Base-by-base conservation (phyloP, 805 yeast genomes). In the Tetrapisispora pingtungensis region DNA sequence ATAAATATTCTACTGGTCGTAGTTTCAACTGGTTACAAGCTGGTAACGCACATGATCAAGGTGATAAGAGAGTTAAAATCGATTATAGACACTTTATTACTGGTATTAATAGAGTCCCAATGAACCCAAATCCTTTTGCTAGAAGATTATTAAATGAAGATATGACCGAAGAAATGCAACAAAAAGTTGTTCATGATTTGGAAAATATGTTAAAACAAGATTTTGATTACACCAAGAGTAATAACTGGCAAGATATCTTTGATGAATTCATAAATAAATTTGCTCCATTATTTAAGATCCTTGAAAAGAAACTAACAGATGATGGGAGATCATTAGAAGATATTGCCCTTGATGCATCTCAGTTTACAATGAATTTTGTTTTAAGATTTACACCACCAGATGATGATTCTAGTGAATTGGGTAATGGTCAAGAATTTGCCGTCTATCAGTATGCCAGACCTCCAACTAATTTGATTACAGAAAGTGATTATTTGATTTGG, bases 171-270 rank as follows among this genome's bases (percentile, higher is more conserved):
- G 66, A 59, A 1, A 36, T 65, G 13, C 70, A 68, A 46, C 49
- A 53, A 1, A 63, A 62, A 1, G 53, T 78, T 13, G 51, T 71
- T 3, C 33, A 44, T 4, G 68, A 65, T 8, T 49, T 78, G 20
- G 70, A 61, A 28, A 17, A 38, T 0, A 49, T 55, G 10, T 49
- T 70, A 10, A 31, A 48, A 17, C 34, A 57, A 0, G 67, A 65
- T 2, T 66, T 64, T 19, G 61, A 69, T 44, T 74, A 77, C 5
- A 59, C 57, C 33, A 33, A 53, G 7, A 68, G 74, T 12, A 77
- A 74, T 0, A 59, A 80, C 53, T 80, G 86, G 85, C 78, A 73
- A 51, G 47, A 59, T n/a, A 61, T 71, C 3, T 71, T 80, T 0
- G 69, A 67, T 40, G 67, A 62, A 30, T 70, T 78, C n/a, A 70